A percentile compares a stretch with the other conserved stretches of the same genome.
Evolutionary conservation across 108 stramenopile genomes (phyloP).

Genomic region (Cyclotella sp.): DNA sequence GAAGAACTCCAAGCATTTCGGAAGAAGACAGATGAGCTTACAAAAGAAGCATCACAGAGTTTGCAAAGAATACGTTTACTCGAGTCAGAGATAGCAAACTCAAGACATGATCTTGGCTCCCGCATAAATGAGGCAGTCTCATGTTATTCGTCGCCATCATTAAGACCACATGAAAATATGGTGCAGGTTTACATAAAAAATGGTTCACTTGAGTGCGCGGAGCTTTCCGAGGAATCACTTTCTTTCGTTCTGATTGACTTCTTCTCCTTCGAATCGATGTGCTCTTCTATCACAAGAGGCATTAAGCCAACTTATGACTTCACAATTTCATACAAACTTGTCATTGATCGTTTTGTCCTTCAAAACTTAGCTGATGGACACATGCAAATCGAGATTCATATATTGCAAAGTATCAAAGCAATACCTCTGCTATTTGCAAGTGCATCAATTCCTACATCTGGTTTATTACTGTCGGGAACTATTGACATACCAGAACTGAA

Average conservation of each 20-base stretch:
- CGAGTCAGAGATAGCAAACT: constrained; percentile 7
- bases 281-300: constrained; percentile 13
- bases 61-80: constrained; percentile 36
- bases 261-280: constrained; percentile 15
- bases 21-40: constrained; percentile 13
- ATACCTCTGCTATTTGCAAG: constrained; percentile 14
- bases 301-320: constrained; percentile 22
- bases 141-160: not conserved
- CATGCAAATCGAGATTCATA: constrained; percentile 29
- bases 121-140: not conserved
- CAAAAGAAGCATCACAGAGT: constrained; percentile 16
- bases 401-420: not conserved
- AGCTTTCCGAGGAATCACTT: not conserved
- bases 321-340: constrained; percentile 5
- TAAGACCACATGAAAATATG: constrained; percentile 9
- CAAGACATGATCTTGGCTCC: not conserved
- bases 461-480: not conserved
- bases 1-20: not conserved
- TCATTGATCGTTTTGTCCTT: not conserved
- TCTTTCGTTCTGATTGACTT: constrained; percentile 32
- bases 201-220: not conserved
- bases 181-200: constrained; percentile 6
- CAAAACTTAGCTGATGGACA: not conserved
- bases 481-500: not conserved
- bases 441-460: constrained; percentile 7